Evolutionary conservation across 1,139 yeast genomes (phyloP).

Genomic region (Blastobotrys ciferrii): DNA sequence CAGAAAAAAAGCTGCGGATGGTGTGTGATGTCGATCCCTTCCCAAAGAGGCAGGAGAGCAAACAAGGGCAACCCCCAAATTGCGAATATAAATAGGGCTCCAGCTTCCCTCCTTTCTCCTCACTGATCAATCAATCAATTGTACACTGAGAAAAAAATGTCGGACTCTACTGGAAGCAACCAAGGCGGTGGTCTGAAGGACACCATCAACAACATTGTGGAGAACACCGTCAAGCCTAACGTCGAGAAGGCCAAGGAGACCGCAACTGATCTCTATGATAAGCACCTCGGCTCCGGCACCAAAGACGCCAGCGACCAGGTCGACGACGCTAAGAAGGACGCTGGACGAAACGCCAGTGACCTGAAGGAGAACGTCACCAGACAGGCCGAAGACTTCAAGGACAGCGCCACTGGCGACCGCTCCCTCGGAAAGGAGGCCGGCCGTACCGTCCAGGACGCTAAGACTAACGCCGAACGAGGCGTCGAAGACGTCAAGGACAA

Average conservation of each 20-base stretch:
- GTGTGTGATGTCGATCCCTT: background rate
- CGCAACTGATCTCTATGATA: constrained; percentile 8
- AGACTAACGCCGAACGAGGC: constrained; percentile 2
- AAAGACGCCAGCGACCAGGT: constrained; percentile 9
- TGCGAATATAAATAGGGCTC: constrained; percentile 4
- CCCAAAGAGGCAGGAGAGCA: background rate
- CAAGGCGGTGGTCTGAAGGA: constrained; percentile 8
- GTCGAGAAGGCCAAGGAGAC: constrained; percentile 1
- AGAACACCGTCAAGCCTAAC: constrained; percentile 7
- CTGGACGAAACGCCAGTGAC: constrained; percentile 6
- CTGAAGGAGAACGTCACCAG: constrained; percentile 6
- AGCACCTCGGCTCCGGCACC: constrained; percentile 9
- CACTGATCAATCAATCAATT: constrained; percentile 2
- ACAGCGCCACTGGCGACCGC: constrained; percentile 8
- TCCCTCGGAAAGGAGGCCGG: constrained; percentile 7
- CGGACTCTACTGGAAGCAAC: background rate
- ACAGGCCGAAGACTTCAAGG: constrained; percentile 3
- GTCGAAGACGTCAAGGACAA: constrained; percentile 4
- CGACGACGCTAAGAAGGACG: constrained; percentile 5
- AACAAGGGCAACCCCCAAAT: background rate
- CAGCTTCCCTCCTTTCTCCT: background rate
- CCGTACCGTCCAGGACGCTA: constrained; percentile 4
- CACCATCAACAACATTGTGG: constrained; percentile 9
- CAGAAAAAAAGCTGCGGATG: background rate
- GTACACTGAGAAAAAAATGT: constrained; percentile 3